Base-by-base conservation (phyloP, 2,329 filamentous ascomycete species). In the Furcasterigmium furcatum region DNA sequence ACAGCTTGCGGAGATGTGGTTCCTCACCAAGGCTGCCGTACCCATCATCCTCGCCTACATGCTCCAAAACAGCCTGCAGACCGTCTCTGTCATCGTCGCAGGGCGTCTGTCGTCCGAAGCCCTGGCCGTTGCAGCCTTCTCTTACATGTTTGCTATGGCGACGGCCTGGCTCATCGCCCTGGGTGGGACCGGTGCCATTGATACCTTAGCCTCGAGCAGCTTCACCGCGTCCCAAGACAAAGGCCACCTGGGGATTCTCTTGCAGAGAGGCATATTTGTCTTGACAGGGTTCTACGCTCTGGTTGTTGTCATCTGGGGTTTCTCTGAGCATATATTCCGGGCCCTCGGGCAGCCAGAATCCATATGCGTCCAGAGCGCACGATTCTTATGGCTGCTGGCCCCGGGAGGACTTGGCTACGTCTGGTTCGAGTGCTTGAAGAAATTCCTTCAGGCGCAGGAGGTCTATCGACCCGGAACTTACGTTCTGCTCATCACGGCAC, bases 91-190 rank as follows among this genome's bases (percentile, higher is more conserved):
- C 5, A 69, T 95, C 39, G 83, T 95, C 30, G 88, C 88, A 4
- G 90, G 90, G 9, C 82, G 88, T 3, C 70, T 90, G 1, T 91
- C 87, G 0, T 84, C 90, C 1, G 86, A 94, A 63, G 83, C 88
- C 2, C 70, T 95, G 6, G 88, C 90, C 0, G 88, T 86, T 0
- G 85, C 88, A 1, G 89, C 90, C 1, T 95, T 95, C 58, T 88
- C 86, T 2, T 92, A 94, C 71, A 95, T 95, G 90, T 95, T 95
- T 55, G 90, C 90, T 44, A 91, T 92, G 87, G 84, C 87, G 19
- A 90, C 88, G 1, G 90, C 84, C 0, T 95, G 90, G 89, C 77
- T 95, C 30, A 87, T 95, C 48, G 90, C 85, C 0, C 77, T 95
- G 5, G 90, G 90, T 22, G 90, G 90, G 7, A 91, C 88, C 0